Percentiles rank a stretch among this genome's conserved stretches.
phyloP scores from a whole-genome alignment of 176 grass and related monocot genomes.

The Musa troglodytarum region DNA sequence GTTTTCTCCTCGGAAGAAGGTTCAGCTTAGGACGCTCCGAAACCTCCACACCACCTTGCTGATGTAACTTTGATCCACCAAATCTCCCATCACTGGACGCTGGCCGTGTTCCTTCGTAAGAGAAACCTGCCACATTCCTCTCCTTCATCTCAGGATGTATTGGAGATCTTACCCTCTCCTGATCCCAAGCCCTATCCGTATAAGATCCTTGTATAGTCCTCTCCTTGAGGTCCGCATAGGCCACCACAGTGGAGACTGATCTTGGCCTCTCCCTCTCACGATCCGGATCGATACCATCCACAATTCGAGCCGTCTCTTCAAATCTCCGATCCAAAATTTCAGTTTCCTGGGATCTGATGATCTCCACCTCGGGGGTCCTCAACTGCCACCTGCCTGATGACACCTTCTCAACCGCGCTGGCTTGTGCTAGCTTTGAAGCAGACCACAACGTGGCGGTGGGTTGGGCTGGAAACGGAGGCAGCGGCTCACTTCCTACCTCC shows the following conservation, averaged over 20 bases:
- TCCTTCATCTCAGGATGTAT: conserved; percentile 8
- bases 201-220: neutral
- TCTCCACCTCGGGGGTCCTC: conserved; percentile 25
- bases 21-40: conserved; percentile 69
- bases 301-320: neutral
- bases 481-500: conserved; percentile 30
- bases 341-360: conserved; percentile 10
- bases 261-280: neutral
- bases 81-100: conserved; percentile 57
- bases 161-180: neutral
- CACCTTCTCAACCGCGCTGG: conserved; percentile 93
- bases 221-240: conserved; percentile 2
- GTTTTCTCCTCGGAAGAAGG: conserved; percentile 70
- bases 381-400: conserved; percentile 66
- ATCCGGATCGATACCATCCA: neutral
- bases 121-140: neutral
- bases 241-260: neutral
- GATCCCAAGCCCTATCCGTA: neutral
- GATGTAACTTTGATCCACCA: conserved; percentile 15
- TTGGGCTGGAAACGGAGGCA: neutral
- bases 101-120: conserved; percentile 29
- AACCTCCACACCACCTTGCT: conserved; percentile 15
- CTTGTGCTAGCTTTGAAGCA: conserved; percentile 64
- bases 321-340: neutral
- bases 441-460: conserved; percentile 30